A percentile compares a stretch with the other conserved stretches of the same genome.
Evolutionary conservation across 1,284 basidiomycete genomes (phyloP).

Genomic region (Cutaneotrichosporon curvatum): DNA sequence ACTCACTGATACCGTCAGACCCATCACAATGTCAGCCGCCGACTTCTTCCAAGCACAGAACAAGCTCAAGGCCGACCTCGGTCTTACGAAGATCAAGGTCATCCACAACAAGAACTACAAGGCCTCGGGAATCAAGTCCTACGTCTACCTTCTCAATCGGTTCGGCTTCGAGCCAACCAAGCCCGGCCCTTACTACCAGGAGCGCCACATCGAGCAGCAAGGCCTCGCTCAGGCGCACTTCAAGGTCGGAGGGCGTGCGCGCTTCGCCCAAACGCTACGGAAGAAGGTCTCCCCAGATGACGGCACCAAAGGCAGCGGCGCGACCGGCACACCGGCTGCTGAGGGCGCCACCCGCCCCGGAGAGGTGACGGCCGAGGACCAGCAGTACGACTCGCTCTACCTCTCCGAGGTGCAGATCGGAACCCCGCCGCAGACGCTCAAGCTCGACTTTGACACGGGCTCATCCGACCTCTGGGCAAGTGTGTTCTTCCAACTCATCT

Average conservation of each 20-base stretch:
- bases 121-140: conserved; percentile 4
- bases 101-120: conserved; percentile 5
- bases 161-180: conserved; percentile 5
- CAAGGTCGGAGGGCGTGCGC: conserved; percentile 1
- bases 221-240: neutral
- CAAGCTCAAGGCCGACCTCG: too few relatives aligned
- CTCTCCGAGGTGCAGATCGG: conserved; percentile 32
- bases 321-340: too few relatives aligned
- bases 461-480: conserved; percentile 43
- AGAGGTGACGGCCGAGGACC: conserved; percentile 3
- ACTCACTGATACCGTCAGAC: too few relatives aligned
- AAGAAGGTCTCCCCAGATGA: neutral
- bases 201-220: neutral
- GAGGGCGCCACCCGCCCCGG: too few relatives aligned
- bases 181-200: conserved; percentile 4
- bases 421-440: conserved; percentile 29
- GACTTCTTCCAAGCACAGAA: too few relatives aligned
- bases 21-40: too few relatives aligned
- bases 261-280: neutral
- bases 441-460: conserved; percentile 51
- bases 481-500: neutral
- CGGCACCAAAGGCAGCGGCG: neutral
- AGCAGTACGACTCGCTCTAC: conserved; percentile 19
- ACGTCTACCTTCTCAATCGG: conserved; percentile 2
- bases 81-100: too few relatives aligned